Percentiles rank a stretch among this genome's conserved stretches.
phyloP scores from a whole-genome alignment of 2,329 filamentous ascomycete species.

The Rhytidhysteron rufulum region DNA sequence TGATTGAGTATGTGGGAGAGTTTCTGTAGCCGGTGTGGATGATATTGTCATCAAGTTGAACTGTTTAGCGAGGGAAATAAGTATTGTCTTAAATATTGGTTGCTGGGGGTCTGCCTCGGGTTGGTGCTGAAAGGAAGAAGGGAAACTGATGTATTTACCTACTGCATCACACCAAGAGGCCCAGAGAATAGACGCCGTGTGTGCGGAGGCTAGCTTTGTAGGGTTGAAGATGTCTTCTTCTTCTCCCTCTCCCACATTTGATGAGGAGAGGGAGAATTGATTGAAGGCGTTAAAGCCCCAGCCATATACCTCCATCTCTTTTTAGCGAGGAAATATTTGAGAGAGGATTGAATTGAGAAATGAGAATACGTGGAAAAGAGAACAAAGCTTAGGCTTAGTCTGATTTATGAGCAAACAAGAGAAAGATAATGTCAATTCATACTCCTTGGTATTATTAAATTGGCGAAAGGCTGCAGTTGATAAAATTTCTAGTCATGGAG shows the following conservation, averaged over 20 bases:
- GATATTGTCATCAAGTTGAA: constrained; percentile 2
- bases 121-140: background rate
- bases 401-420: no score
- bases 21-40: constrained; percentile 17
- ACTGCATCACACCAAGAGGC: constrained; percentile 28
- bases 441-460: no score
- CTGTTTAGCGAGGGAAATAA: background rate
- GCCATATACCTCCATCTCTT: constrained; percentile 10
- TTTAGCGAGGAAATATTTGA: background rate
- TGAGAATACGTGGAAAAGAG: no score
- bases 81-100: no score
- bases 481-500: no score
- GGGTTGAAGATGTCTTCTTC: constrained; percentile 2
- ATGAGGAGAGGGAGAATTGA: constrained; percentile 2
- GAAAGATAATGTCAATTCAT: no score
- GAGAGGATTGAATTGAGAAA: background rate
- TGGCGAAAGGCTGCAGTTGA: no score
- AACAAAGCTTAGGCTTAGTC: no score
- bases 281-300: constrained; percentile 13
- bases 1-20: background rate
- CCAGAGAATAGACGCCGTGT: constrained; percentile 20
- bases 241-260: background rate
- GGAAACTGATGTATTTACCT: background rate
- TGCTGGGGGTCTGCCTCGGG: background rate
- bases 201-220: constrained; percentile 1